Conservation (phyloP, 2,329 filamentous ascomycete genomes). For the Pseudopithomyces maydicus region DNA sequence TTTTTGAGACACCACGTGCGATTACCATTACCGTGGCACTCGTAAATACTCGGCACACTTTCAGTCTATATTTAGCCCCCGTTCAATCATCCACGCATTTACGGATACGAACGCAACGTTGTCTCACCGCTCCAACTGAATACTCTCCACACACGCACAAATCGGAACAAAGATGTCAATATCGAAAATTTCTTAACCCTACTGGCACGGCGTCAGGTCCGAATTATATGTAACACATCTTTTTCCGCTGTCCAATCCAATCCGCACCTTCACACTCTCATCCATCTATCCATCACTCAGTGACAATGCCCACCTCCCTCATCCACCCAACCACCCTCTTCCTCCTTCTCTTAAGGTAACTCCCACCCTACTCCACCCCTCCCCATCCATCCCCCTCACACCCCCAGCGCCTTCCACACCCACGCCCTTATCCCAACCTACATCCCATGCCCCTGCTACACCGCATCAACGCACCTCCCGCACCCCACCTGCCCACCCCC, state of each 20-base stretch:
- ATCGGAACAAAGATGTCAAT: not conserved
- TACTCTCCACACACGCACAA: not conserved
- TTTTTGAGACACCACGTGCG: not conserved
- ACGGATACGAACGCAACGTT: not conserved
- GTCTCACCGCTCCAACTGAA: not conserved
- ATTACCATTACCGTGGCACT: not conserved
- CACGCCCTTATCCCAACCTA: not conserved
- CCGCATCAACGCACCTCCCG: conserved; percentile 10
- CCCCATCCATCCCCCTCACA: not conserved
- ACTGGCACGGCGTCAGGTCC: not conserved
- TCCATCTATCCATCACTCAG: too few relatives aligned
- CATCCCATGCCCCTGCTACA: conserved; percentile 20
- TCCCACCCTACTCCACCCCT: not conserved
- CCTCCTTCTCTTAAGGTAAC: not conserved
- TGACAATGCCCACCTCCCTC: not conserved
- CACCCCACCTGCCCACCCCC: conserved; percentile 11
- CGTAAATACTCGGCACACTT: not conserved
- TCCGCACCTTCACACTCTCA: too few relatives aligned
- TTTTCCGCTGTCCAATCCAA: too few relatives aligned
- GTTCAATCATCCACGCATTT: not conserved
- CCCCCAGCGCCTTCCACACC: not conserved
- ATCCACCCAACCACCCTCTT: not conserved
- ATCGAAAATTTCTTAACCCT: not conserved
- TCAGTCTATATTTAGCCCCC: not conserved
- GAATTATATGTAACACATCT: too few relatives aligned